These are phyloP conservation scores for Chenopodium berlandieri DNA, from an alignment of 148 eudicot species.

Conservation along the genomic window DNA sequence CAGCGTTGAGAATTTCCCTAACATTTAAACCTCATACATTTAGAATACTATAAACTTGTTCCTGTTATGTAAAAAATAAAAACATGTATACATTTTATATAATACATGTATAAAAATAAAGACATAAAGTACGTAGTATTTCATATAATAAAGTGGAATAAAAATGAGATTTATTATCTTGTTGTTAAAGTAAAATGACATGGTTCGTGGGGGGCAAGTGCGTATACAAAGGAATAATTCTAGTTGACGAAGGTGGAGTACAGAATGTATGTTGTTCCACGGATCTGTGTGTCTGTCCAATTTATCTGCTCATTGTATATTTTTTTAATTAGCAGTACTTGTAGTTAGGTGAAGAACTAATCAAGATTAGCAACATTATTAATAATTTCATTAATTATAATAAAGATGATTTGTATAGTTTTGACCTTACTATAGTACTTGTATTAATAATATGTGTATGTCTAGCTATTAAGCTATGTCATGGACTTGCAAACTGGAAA, in stretches of 20 bases:
- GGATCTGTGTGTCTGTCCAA: slow-evolving; percentile 7
- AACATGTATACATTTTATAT: too few relatives aligned
- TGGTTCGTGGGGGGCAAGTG: slow-evolving; percentile 16
- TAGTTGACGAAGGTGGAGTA: slow-evolving; percentile 14
- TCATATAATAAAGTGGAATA: too few relatives aligned
- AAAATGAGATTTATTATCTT: neutral
- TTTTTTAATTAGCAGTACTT: neutral
- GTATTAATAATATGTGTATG: neutral
- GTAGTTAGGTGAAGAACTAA: neutral
- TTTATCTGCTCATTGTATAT: neutral
- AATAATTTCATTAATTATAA: neutral
- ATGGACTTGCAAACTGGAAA: neutral
- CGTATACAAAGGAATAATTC: neutral
- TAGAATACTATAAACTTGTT: too few relatives aligned
- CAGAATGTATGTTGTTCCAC: slow-evolving; percentile 17
- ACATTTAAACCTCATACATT: too few relatives aligned
- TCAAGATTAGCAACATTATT: neutral
- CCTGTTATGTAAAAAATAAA: too few relatives aligned
- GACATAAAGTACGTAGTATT: too few relatives aligned
- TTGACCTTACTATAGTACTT: neutral
- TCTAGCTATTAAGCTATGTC: neutral
- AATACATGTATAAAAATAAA: too few relatives aligned
- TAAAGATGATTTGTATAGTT: neutral
- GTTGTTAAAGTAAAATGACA: neutral
- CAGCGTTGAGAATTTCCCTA: too few relatives aligned